Base-by-base conservation (phyloP, 1,284 basidiomycete species). In the Wallemia ichthyophaga region DNA sequence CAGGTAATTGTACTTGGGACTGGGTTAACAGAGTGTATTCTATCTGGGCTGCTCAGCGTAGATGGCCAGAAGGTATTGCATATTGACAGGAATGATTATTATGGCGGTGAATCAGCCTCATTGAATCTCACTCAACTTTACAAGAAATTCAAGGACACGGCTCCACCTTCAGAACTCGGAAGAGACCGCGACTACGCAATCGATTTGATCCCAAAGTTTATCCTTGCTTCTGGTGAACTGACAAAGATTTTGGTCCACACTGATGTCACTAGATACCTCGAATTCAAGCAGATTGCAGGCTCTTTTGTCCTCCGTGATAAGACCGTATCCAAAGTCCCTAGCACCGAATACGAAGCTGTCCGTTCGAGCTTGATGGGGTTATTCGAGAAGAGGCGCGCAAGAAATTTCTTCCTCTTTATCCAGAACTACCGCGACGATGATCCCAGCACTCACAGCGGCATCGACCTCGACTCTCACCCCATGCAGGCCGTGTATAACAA, bases 1-100 rank as follows among this genome's bases (percentile, higher is more conserved):
- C 37, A 48, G 37, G 37, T 48, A 17, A 21, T 48, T 61, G 64
- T 71, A 58, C 67, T 70, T 59, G 92, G 92, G 64, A 96, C 92
- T 62, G 92, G 92, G 64, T 74, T 98, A 69, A 94, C 92, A 60
- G 94, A 99, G 72, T 98, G 94, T 73, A 91, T 98, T 69, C 80
- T 99, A 63, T 95, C 89, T 19, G 89, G 86, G 63, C 75, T 91
- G 69, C 78, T 99, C 65, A 98, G 92, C 27, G 92, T 98, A 61
- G 92, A 96, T 68, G 92, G 92, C 66, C 95, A 98, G 78, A 99
- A 98, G 76, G 94, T 99, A 64, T 80, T 99, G 54, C 94, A 99
- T 73, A 96, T 99, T 80, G 94, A 99, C 73, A 78, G 92, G 64
- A 96, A 96, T 69, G 88, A 96, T 72, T 98, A 98, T 73, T 99